phyloP scores from a whole-genome alignment of 192 early-diverging fungal species.

The Podila epicladia region DNA sequence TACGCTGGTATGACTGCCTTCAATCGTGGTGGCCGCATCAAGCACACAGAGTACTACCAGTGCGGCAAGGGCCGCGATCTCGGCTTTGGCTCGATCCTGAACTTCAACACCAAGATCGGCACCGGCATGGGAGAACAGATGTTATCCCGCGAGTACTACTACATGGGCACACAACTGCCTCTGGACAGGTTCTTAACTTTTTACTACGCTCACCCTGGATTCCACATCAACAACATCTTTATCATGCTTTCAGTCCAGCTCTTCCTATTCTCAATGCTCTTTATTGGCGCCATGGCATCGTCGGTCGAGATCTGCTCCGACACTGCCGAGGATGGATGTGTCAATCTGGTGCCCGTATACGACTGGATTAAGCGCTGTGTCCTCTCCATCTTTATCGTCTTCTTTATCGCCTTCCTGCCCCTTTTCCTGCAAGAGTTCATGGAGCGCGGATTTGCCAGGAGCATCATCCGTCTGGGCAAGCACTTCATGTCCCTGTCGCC shows the following conservation, averaged over 20 bases:
- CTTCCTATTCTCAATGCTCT: constrained; percentile 81
- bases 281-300: constrained; percentile 76
- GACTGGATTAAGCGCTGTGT: constrained; percentile 88
- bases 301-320: constrained; percentile 68
- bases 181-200: constrained; percentile 89
- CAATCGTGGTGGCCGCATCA: constrained; percentile 85
- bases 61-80: constrained; percentile 93
- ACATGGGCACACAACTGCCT: constrained; percentile 85
- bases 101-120: constrained; percentile 91
- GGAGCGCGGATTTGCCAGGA: constrained; percentile 81
- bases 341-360: constrained; percentile 75
- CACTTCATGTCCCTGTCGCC: constrained; percentile 87
- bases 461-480: constrained; percentile 75
- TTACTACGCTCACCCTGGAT: constrained; percentile 90
- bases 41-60: constrained; percentile 92
- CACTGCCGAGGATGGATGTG: constrained; percentile 72
- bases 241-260: constrained; percentile 85
- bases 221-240: constrained; percentile 91
- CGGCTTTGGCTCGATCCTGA: constrained; percentile 88
- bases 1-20: constrained; percentile 93
- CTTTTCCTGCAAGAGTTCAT: constrained; percentile 86
- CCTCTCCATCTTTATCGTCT: constrained; percentile 82
- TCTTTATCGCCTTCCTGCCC: constrained; percentile 84
- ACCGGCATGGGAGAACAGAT: constrained; percentile 95
- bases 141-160: constrained; percentile 93